Evolutionary conservation across 2,329 filamentous ascomycete genomes (phyloP), one percentile per base, ranked within the genome.

Genomic region (Tolypocladium nubicola): DNA sequence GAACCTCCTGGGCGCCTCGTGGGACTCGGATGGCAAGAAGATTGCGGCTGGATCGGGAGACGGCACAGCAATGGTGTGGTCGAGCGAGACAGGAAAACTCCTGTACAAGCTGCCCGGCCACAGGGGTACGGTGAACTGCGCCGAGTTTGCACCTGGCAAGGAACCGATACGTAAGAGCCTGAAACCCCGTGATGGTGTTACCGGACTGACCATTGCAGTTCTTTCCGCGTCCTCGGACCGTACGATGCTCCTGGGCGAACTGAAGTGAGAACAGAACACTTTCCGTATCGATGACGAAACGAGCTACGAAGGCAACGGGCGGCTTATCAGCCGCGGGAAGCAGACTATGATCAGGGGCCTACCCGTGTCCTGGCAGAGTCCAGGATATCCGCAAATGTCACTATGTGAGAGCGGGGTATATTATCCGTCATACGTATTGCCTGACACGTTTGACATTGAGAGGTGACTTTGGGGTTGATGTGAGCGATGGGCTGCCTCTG

Each of bases 71-170:
- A 87, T 96, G 16, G 85, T 97, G 11, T 99, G 94, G 94, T 92
- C 94, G 54, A 85, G 79, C 57, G 86, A 89, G 68, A 88, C 83
- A n/a, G 92, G 89, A 58, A 97, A 95, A 76, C 78, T 99, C 65
- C 72, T 96, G 61, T 95, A 97, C 74, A 97, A 97, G 74, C 79
- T 99, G 55, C 94, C 94, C 1, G 94, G 94, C 1, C 94, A 99
- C 71, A 94, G 91, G 73, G 94, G 93, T 39, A 90, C 89, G 0
- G 94, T 97, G 55, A 99, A 97, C 70, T 91, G 93, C 70, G 93
- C 93, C 56, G 88, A 95, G 64, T 95, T 99, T 69, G 87, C 90
- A 53, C 91, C 93, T 5, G 82, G 83, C 43, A 84, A 87, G 60
- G 91, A 97, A 65, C 90, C 91, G 23, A 88, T 97, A 60, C 82